A percentile compares a stretch with the other conserved stretches of the same genome.
Conservation (phyloP, 1,284 basidiomycete genomes). For the Leccinum brunneo-olivaceum region DNA sequence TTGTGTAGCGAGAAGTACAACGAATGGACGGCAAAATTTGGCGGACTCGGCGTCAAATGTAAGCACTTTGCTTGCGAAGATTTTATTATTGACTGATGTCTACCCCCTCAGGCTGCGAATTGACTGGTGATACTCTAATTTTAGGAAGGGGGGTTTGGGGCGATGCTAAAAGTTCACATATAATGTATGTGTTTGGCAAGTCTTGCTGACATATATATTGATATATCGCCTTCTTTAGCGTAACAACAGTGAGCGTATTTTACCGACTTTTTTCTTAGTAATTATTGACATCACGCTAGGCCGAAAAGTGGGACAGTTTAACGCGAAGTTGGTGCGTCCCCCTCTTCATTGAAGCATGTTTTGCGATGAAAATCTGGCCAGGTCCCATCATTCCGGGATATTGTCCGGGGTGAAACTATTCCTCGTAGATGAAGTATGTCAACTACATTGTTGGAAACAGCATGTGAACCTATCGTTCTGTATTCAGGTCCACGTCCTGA, state of each 20-base stretch:
- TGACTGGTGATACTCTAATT: slow-evolving; percentile 84
- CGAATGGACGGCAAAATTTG: slow-evolving; percentile 84
- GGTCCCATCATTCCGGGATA: slow-evolving; percentile 59
- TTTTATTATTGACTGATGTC: neutral
- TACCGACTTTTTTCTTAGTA: slow-evolving; percentile 1
- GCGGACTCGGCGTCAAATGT: slow-evolving; percentile 71
- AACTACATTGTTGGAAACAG: neutral
- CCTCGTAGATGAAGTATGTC: slow-evolving; percentile 82
- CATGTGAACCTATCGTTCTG: neutral
- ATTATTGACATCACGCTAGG: slow-evolving; percentile 40
- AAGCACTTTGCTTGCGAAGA: slow-evolving; percentile 14
- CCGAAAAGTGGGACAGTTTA: slow-evolving; percentile 92
- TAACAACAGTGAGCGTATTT: slow-evolving; percentile 59
- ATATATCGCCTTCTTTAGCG: slow-evolving; percentile 33
- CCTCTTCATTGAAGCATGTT: slow-evolving; percentile 1
- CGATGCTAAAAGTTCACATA: slow-evolving; percentile 63
- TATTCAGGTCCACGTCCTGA: slow-evolving; percentile 81
- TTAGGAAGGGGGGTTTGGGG: slow-evolving; percentile 58
- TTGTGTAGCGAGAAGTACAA: slow-evolving; percentile 79
- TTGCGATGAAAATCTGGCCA: slow-evolving; percentile 26
- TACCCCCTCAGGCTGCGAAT: slow-evolving; percentile 60
- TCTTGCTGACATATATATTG: slow-evolving; percentile 4
- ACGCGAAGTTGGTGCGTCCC: slow-evolving; percentile 73
- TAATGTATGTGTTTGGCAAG: slow-evolving; percentile 53
- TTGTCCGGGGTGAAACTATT: slow-evolving; percentile 70